phyloP scores from a whole-genome alignment of 1,284 basidiomycete genomes.

The Coniferiporia weirii region DNA sequence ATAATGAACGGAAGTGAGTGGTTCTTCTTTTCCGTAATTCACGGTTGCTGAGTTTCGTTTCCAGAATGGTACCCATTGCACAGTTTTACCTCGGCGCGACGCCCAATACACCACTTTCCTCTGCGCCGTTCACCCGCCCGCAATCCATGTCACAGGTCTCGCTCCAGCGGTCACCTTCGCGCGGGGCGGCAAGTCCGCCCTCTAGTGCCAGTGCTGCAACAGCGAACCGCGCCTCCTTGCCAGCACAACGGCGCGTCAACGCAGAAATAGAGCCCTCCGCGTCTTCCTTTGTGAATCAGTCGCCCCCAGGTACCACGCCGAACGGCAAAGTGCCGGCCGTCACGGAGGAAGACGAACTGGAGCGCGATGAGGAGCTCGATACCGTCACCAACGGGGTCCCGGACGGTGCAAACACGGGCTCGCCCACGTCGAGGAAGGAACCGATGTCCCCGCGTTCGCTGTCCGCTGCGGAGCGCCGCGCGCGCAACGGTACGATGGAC shows the following conservation, averaged over 20 bases:
- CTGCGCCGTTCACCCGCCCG: slow-evolving; percentile 47
- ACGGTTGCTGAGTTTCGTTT: not conserved
- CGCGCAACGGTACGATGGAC: slow-evolving; percentile 65
- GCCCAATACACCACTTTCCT: slow-evolving; percentile 38
- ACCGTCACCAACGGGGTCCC: not conserved
- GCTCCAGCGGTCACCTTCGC: slow-evolving; percentile 37
- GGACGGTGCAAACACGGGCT: not conserved
- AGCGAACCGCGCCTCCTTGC: slow-evolving; percentile 55
- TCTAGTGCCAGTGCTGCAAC: slow-evolving; percentile 1
- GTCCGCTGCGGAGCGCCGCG: slow-evolving; percentile 23
- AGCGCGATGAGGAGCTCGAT: not conserved
- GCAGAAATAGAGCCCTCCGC: slow-evolving; percentile 29
- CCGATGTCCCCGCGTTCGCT: slow-evolving; percentile 22
- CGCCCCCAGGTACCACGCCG: slow-evolving; percentile 21
- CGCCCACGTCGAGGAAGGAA: not conserved
- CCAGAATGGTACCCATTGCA: slow-evolving; percentile 82
- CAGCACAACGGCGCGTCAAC: slow-evolving; percentile 40
- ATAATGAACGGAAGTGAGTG: slow-evolving; percentile 70
- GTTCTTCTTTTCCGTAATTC: not conserved
- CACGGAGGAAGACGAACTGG: slow-evolving; percentile 12
- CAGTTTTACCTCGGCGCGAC: slow-evolving; percentile 74
- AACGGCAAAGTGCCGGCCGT: slow-evolving; percentile 18
- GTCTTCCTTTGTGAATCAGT: slow-evolving; percentile 37
- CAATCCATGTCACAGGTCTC: slow-evolving; percentile 75
- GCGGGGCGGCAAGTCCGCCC: slow-evolving; percentile 24